Evolutionary conservation across 148 eudicot species (phyloP), one percentile per base, ranked within the genome.

Genomic region (Vaccinium corymbosum): DNA sequence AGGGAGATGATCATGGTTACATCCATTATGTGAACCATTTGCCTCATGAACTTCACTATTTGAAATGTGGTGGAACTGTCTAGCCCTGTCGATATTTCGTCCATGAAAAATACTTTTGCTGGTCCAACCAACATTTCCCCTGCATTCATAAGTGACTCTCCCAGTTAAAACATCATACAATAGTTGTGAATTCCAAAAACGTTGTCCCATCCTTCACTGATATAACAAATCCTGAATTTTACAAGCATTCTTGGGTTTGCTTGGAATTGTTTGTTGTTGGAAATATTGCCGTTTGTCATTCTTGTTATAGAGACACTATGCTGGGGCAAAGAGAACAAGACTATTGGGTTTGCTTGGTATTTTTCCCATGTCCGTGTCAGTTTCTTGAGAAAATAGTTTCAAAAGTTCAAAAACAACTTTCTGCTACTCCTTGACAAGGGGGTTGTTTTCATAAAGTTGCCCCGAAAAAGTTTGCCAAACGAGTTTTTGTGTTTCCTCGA

Each of bases 101-200:
- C 88, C 90, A 88, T 86, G 82, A 86, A 88, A 83, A 88, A 80
- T 0, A 85, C 90, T 82, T 84, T 86, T 57, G 89, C 87, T 52
- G 90, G 89, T 76, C 90, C 90, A 13, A 89, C 90, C 81, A 88
- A 80, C 88, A 86, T 84, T 51, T 86, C 90, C 1, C 88, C 90
- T 88, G 81, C 51, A 75, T 12, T 62, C 53, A 76, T 48, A 6
- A 27, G 22, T 25, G 29, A 14, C 42, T 27, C 17, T 29, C 71
- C 29, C 68, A 62, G 68, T 29, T 27, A 14, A 68, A 13, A 29
- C 42, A 27, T 29, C 38, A 10, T 64, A 64, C 10, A 64, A 13
- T 64, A 64, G 14, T 64, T 61, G 25, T 7, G 71, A 64, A 64
- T 64, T 22, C 29, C 32, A 61, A 22, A 61, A 62, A 64, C 14